Evolutionary conservation across 78 protist species (phyloP).

Genomic region (Dictyostelium discoideum): DNA sequence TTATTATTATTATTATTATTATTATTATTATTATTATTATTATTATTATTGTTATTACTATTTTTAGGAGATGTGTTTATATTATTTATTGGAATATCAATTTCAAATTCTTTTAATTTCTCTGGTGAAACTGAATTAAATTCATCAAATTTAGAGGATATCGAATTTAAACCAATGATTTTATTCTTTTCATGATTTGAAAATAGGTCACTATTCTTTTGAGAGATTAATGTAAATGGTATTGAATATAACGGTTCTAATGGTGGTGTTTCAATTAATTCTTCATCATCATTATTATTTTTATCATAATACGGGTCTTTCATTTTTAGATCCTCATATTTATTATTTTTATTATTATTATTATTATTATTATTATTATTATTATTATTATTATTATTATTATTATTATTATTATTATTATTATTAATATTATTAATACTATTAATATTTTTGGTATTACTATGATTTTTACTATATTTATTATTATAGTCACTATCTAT

Average conservation of each 20-base stretch:
- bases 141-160: background rate
- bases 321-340: background rate
- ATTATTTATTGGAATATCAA: background rate
- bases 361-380: background rate
- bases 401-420: background rate
- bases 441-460: background rate
- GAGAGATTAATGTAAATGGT: background rate
- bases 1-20: background rate
- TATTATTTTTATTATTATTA: background rate
- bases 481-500: background rate
- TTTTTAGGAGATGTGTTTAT: background rate
- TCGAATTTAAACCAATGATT: constrained; percentile 1
- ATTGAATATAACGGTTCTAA: background rate
- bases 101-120: constrained; percentile 5
- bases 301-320: too few species aligned
- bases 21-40: background rate
- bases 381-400: background rate
- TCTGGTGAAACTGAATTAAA: constrained; percentile 5
- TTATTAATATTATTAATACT: too few species aligned
- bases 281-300: background rate
- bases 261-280: background rate
- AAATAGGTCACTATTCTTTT: background rate
- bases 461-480: background rate
- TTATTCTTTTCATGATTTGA: background rate
- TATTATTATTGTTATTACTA: background rate